Conservation (phyloP, 73 alveolate species). For the Paramecium caudatum region DNA sequence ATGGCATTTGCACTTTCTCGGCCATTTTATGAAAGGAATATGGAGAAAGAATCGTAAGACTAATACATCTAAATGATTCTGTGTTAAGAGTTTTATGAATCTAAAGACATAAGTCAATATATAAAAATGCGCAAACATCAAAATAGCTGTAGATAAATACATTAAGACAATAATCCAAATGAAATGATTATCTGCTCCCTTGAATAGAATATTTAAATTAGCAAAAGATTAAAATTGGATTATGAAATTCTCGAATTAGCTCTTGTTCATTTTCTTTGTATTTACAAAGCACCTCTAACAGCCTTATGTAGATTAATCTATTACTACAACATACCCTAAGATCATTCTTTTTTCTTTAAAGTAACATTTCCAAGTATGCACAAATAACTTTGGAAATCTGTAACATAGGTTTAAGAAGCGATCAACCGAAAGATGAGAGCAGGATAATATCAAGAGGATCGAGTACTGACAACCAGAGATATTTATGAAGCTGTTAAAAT, state of each 20-base stretch:
- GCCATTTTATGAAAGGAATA: background rate
- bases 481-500: conserved; percentile 11
- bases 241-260: conserved; percentile 30
- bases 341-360: conserved; percentile 14
- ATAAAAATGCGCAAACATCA: background rate
- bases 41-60: background rate
- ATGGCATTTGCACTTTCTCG: background rate
- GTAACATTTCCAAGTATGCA: conserved; percentile 26
- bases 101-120: background rate
- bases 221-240: background rate
- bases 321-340: background rate
- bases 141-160: background rate
- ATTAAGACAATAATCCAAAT: background rate
- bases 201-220: background rate
- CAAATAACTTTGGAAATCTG: conserved; percentile 22
- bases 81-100: conserved; percentile 9
- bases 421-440: background rate
- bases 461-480: background rate
- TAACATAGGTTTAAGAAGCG: background rate
- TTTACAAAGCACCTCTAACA: conserved; percentile 16
- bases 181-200: background rate
- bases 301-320: background rate
- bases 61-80: background rate
- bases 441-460: conserved; percentile 11
- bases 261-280: background rate